phyloP scores from a whole-genome alignment of 352 stramenopile genomes.

The Phytophthora vignae region DNA sequence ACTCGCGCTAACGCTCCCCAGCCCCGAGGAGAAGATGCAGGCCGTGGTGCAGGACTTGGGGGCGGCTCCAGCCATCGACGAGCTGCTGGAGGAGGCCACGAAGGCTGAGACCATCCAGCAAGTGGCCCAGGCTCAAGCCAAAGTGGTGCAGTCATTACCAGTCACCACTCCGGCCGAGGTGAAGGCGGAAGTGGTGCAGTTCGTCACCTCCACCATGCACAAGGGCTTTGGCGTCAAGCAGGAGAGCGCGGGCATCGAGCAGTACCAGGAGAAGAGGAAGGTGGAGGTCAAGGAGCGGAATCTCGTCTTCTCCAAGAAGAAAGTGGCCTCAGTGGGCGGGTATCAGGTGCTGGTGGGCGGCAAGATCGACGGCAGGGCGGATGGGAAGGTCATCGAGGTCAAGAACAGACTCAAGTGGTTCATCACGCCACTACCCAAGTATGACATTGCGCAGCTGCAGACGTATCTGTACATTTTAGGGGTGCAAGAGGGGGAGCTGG shows the following conservation, averaged over 20 bases:
- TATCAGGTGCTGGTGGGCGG: conserved; percentile 80
- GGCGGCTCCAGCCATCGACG: conserved; percentile 55
- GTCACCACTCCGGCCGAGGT: conserved; percentile 50
- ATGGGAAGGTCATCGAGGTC: conserved; percentile 86
- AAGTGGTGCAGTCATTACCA: conserved; percentile 63
- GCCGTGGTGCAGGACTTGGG: conserved; percentile 66
- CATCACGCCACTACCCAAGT: conserved; percentile 75
- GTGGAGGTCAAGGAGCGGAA: conserved; percentile 77
- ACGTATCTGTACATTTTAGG: conserved; percentile 88
- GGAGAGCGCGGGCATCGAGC: conserved; percentile 69
- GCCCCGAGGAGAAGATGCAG: conserved; percentile 64
- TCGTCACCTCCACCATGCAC: conserved; percentile 82
- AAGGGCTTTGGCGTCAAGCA: conserved; percentile 76
- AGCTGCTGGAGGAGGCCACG: conserved; percentile 64
- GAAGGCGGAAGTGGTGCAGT: conserved; percentile 77
- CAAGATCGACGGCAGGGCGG: conserved; percentile 81
- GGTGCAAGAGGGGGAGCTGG: conserved; percentile 71
- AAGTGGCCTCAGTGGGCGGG: conserved; percentile 51
- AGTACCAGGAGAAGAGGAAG: conserved; percentile 71
- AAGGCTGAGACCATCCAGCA: conserved; percentile 52
- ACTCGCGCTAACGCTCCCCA: conserved; percentile 52
- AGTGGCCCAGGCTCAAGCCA: conserved; percentile 49
- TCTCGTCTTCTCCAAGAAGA: conserved; percentile 78
- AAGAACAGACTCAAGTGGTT: conserved; percentile 85
- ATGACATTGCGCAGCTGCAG: conserved; percentile 86